These are phyloP conservation scores for Lolium perenne DNA, from an alignment of 176 grass and related monocot genomes.

Conservation along the genomic window DNA sequence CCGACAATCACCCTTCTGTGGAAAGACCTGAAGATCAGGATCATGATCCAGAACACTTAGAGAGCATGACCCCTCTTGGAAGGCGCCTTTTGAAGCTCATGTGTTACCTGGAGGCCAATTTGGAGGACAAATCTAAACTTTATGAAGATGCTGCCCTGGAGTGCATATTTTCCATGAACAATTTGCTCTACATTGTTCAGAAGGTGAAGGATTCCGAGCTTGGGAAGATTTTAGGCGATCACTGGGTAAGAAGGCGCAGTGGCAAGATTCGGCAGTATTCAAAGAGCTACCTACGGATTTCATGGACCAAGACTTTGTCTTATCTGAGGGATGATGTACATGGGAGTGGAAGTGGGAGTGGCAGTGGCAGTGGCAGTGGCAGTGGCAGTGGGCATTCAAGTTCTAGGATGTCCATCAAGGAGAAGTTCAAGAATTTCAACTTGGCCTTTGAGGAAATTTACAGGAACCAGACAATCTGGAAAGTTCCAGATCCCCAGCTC, in stretches of 20 bases:
- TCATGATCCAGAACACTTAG: conserved; percentile 57
- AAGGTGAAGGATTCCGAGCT: conserved; percentile 94
- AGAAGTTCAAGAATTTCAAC: conserved; percentile 96
- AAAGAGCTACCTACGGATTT: conserved; percentile 83
- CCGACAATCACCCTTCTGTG: conserved; percentile 31
- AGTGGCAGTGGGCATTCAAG: conserved; percentile 71
- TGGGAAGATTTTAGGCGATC: conserved; percentile 86
- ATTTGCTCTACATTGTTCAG: conserved; percentile 90
- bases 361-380: conserved; percentile 55
- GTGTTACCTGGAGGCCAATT: conserved; percentile 84
- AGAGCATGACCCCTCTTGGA: conserved; percentile 68
- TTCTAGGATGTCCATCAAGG: conserved; percentile 82
- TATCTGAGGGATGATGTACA: conserved; percentile 80
- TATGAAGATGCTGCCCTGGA: conserved; percentile 83
- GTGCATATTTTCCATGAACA: conserved; percentile 98
- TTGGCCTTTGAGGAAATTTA: conserved; percentile 90
- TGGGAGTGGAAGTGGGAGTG: conserved; percentile 46
- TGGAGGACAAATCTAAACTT: conserved; percentile 92
- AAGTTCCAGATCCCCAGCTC: conserved; percentile 86
- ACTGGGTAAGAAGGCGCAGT: conserved; percentile 71
- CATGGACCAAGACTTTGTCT: conserved; percentile 81
- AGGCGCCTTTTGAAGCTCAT: conserved; percentile 66
- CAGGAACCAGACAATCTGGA: conserved; percentile 83
- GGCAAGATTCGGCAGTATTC: conserved; percentile 88
- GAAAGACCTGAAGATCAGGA: conserved; percentile 49